Conservation (phyloP, 2,329 filamentous ascomycete genomes). For the Cercospora berteroae region DNA sequence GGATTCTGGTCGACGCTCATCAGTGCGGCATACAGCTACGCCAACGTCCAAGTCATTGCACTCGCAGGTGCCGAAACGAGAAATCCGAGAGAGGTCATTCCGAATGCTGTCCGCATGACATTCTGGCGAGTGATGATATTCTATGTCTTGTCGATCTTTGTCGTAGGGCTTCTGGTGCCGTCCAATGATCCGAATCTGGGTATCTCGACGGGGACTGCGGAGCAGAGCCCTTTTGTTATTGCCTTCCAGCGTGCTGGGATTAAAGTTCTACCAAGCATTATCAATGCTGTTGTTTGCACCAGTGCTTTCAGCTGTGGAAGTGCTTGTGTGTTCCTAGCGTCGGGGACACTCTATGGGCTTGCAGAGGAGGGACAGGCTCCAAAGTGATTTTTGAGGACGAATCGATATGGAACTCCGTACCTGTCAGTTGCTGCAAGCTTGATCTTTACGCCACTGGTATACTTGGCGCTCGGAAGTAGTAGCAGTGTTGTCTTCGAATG, state of each 20-base stretch:
- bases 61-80: constrained; percentile 28
- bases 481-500: constrained; percentile 21
- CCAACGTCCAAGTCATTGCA: constrained; percentile 21
- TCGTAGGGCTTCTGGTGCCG: constrained; percentile 36
- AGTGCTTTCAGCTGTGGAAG: constrained; percentile 21
- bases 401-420: constrained; percentile 20
- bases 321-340: constrained; percentile 62
- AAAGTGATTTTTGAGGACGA: constrained; percentile 45
- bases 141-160: constrained; percentile 35
- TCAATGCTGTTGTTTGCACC: constrained; percentile 65
- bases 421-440: constrained; percentile 16
- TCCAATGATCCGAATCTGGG: constrained; percentile 33
- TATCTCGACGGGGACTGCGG: constrained; percentile 36
- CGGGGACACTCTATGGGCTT: constrained; percentile 50
- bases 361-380: constrained; percentile 53
- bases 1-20: constrained; percentile 22
- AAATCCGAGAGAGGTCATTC: constrained; percentile 49
- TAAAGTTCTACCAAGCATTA: constrained; percentile 59
- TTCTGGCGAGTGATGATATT: constrained; percentile 38
- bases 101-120: constrained; percentile 35
- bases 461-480: constrained; percentile 20
- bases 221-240: constrained; percentile 63
- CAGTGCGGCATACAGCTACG: constrained; percentile 20
- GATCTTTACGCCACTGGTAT: constrained; percentile 22
- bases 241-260: constrained; percentile 61